Evolutionary conservation across 192 early-diverging fungal genomes (phyloP), one percentile per base, ranked within the genome.

Genomic region (Linderina pennispora): DNA sequence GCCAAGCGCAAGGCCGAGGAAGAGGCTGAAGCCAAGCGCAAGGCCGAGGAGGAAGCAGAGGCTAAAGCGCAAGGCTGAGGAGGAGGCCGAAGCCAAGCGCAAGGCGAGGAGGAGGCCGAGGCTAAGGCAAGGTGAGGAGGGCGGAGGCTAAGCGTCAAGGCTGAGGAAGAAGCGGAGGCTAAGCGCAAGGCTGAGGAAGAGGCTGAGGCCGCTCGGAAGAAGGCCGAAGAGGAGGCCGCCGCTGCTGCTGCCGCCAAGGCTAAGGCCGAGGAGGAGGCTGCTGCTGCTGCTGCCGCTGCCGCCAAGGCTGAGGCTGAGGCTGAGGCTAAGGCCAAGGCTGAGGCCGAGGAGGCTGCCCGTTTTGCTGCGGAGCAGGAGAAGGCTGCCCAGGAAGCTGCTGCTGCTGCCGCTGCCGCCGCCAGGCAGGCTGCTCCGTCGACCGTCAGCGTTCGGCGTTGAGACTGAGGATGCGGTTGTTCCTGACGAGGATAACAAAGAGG

Each of bases 51-150:
- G 47, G 40, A 50, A 25, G 19, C 34, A 13, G 56, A 51, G 32
- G 38, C 62, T 18, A 34, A 51, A 37, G 26, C 23, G 16, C 32
- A 26, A 22, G n/a, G 34, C 34, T 5, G 8, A 26, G 26, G 36
- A 53, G 54, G 21, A 53, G 54, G 21, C 61, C 40, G 54, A 58
- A 73, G 53, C 43, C 31, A 43, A 55, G 48, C 34, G 65, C 57
- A 36, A 47, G 25, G 8, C 40, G 62, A 49, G 48, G 37, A 36
- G 17, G 14, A 16, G 2, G 38, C 47, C 1, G 43, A 16, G 36
- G 6, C 21, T 11, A 56, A 34, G 13, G 59, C 17, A 36, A 50
- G 53, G 46, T 22, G 26, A 53, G 14, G 17, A 38, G 45, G 37
- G 40, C 20, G 3, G 38, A 67, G 11, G 35, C 20, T 9, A 63